Evolutionary conservation across 176 grass and related monocot genomes (phyloP).

Genomic region (Urochloa ruziziensis): DNA sequence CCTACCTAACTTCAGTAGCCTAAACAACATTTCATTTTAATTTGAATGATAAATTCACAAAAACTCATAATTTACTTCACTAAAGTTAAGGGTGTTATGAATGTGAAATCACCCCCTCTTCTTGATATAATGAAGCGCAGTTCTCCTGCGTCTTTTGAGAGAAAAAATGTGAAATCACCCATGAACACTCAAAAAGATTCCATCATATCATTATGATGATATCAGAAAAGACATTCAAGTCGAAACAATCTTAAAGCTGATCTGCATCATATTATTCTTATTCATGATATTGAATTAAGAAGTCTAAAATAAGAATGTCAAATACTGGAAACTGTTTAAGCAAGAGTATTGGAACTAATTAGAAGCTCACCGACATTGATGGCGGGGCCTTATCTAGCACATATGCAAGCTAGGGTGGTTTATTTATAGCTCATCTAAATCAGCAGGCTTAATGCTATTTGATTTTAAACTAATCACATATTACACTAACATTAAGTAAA

Average conservation of each 20-base stretch:
- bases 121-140: no score
- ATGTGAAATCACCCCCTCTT: slow-evolving; percentile 3
- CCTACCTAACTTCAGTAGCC: background rate
- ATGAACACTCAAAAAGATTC: background rate
- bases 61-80: background rate
- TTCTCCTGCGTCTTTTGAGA: no score
- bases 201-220: background rate
- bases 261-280: background rate
- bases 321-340: background rate
- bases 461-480: background rate
- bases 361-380: background rate
- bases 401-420: background rate
- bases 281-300: background rate
- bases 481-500: background rate
- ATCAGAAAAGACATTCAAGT: background rate
- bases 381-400: background rate
- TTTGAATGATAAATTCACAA: background rate
- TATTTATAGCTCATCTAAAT: slow-evolving; percentile 11
- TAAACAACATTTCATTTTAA: background rate
- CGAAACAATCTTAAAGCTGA: background rate
- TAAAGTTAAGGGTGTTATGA: background rate
- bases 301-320: background rate
- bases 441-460: background rate
- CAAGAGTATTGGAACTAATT: background rate
- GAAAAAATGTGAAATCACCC: no score